Evolutionary conservation across 768 basidiomycete species (phyloP), one percentile per base, ranked within the genome.

Genomic region (Lanmaoa pseudosensibilis): DNA sequence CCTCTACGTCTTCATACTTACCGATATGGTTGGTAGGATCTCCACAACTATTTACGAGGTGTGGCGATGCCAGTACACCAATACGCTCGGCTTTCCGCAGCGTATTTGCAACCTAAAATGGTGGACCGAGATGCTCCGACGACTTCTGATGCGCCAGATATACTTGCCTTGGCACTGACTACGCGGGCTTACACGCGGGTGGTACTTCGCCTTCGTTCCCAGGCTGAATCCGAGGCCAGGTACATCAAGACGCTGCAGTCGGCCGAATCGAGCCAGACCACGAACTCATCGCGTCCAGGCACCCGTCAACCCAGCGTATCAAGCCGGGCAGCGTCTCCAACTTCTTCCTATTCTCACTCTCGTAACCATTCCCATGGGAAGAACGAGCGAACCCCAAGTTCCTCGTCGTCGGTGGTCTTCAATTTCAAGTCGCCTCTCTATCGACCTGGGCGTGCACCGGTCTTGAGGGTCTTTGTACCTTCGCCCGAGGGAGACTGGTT

Each of bases 401-500:
- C 61, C 11, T 66, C 69, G 27, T 62, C 63, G 3, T 61, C 64
- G 21, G 50, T 44, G 16, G 57, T 44, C 27, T 47, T 47, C n/a
- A 59, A 50, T 23, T 90, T 88, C 77, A 80, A 76, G 41, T 92
- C 88, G 0, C 88, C 92, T 8, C 75, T 94, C 50, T 87, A 85
- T 77, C 78, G 84, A 32, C 68, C 79, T 10, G 80, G 85, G 16
- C 85, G 90, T 15, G 91, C 92, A 3, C 90, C 90, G 23, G 74
- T 93, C 19, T 65, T 94, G 59, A 76, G 89, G 21, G 88, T 91
- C 36, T 94, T 92, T 64, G 88, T 94, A 4, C 92, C 91, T 19
- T 90, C 88, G 10, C 88, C 88, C 0, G 90, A 92, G 51, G 91
- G 91, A 8, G 86, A 88, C 60, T 94, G 92, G 92, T 74, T 94